These are phyloP conservation scores for Alternaria burnsii DNA, from an alignment of 2,329 filamentous ascomycete genomes.

Conservation along the genomic window DNA sequence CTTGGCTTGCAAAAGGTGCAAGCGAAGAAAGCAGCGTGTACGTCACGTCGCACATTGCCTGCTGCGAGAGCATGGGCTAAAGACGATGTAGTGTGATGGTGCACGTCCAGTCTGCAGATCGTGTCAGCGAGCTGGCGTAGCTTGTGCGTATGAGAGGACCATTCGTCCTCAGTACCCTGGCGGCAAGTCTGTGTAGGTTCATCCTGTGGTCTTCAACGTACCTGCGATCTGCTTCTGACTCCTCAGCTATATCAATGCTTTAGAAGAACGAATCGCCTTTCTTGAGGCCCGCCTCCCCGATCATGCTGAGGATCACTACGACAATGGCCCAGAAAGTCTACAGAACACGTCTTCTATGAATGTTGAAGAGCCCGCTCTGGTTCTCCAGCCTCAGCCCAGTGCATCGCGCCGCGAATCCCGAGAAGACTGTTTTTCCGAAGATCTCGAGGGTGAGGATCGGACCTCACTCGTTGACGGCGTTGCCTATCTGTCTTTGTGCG, in stretches of 20 bases:
- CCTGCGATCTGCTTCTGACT: not conserved
- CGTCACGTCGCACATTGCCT: conserved; percentile 11
- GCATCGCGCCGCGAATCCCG: conserved; percentile 12
- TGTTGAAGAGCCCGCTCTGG: not conserved
- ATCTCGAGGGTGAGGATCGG: conserved; percentile 30
- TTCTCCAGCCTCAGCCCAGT: not conserved
- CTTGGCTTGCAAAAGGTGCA: conserved; percentile 38
- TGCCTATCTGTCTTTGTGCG: conserved; percentile 39
- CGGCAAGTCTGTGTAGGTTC: conserved; percentile 35
- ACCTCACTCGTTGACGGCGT: conserved; percentile 38
- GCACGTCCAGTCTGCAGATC: conserved; percentile 31
- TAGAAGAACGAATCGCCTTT: conserved; percentile 40
- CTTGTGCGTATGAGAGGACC: conserved; percentile 36
- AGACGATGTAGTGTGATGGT: conserved; percentile 33
- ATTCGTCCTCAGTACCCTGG: conserved; percentile 39
- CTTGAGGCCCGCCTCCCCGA: conserved; percentile 37
- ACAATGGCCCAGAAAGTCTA: conserved; percentile 5
- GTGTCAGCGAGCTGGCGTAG: conserved; percentile 28
- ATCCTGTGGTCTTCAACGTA: not conserved
- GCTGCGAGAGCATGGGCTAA: conserved; percentile 1
- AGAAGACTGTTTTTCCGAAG: conserved; percentile 20
- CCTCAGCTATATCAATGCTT: conserved; percentile 32
- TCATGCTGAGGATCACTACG: conserved; percentile 37
- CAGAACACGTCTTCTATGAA: not conserved
- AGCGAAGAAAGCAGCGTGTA: conserved; percentile 39